Evolutionary conservation across 768 basidiomycete genomes (phyloP).

Genomic region (Leccinum longicurvipes): DNA sequence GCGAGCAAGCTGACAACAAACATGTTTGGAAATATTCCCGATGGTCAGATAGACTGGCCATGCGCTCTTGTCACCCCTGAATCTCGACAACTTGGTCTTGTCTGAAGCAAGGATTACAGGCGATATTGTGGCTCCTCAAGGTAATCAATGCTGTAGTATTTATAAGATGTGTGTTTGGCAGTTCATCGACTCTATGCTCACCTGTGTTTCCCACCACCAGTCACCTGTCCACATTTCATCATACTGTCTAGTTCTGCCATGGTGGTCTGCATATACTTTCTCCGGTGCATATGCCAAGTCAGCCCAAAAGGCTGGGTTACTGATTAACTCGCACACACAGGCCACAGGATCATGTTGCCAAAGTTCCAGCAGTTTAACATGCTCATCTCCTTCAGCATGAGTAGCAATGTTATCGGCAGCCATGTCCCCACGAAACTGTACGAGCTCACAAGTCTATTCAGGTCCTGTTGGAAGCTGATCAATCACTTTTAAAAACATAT

Average conservation of each 20-base stretch:
- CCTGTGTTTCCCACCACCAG: neutral
- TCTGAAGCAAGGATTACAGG: neutral
- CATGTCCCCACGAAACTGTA: neutral
- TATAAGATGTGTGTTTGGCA: neutral
- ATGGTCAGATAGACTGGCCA: conserved; percentile 9
- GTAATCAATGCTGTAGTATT: neutral
- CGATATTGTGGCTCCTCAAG: neutral
- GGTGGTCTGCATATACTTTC: neutral
- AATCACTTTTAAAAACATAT: too few relatives aligned
- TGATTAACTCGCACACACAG: neutral
- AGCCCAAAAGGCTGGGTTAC: neutral
- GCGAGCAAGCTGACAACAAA: neutral
- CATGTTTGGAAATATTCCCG: neutral
- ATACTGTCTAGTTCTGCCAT: neutral
- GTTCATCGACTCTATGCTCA: neutral
- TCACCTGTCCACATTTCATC: neutral
- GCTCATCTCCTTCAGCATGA: neutral
- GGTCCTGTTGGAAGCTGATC: neutral
- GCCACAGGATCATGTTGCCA: neutral
- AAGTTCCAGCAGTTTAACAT: neutral
- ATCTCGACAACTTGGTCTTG: neutral
- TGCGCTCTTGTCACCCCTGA: neutral
- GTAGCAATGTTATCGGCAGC: neutral
- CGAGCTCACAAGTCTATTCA: neutral
- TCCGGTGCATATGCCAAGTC: neutral